Percentiles rank a stretch among this genome's conserved stretches.
These are phyloP conservation scores for Dipodascopsis tothii DNA, from an alignment of 805 yeast species.

Conservation along the genomic window DNA sequence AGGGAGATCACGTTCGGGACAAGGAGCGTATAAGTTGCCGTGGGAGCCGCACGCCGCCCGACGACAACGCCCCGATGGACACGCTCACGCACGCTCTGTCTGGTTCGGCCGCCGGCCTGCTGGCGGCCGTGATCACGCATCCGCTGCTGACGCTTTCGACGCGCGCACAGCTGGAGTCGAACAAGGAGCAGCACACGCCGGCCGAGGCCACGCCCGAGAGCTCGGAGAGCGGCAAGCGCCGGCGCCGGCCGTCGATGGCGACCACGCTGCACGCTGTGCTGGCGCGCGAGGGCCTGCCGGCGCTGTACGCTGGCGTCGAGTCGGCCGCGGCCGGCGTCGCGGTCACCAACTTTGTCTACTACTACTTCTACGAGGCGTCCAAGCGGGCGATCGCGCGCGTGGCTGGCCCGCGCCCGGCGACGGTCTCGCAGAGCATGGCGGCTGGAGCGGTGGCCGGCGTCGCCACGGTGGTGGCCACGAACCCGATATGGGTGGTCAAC, in stretches of 20 bases:
- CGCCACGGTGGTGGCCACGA: constrained; percentile 70
- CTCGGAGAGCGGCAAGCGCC: constrained; percentile 12
- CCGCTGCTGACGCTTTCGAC: constrained; percentile 85
- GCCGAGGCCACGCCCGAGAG: too few species aligned
- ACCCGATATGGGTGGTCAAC: constrained; percentile 70
- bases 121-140: constrained; percentile 79
- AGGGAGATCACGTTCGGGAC: too few species aligned
- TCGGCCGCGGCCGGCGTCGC: constrained; percentile 82
- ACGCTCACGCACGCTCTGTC: constrained; percentile 80
- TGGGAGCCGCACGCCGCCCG: too few species aligned
- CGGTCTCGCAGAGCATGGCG: constrained; percentile 50
- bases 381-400: constrained; percentile 25
- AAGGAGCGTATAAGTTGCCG: too few species aligned
- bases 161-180: constrained; percentile 67
- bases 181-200: constrained; percentile 11
- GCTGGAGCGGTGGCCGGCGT: constrained; percentile 86
- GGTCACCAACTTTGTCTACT: constrained; percentile 78
- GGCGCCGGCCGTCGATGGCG: too few species aligned
- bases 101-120: constrained; percentile 90
- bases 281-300: constrained; percentile 51
- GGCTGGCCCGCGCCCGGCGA: constrained; percentile 20
- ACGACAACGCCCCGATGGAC: constrained; percentile 30
- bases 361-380: constrained; percentile 79
- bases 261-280: constrained; percentile 8
- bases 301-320: constrained; percentile 79